phyloP scores from a whole-genome alignment of 176 grass and related monocot genomes.

The Cenchrus americanus region DNA sequence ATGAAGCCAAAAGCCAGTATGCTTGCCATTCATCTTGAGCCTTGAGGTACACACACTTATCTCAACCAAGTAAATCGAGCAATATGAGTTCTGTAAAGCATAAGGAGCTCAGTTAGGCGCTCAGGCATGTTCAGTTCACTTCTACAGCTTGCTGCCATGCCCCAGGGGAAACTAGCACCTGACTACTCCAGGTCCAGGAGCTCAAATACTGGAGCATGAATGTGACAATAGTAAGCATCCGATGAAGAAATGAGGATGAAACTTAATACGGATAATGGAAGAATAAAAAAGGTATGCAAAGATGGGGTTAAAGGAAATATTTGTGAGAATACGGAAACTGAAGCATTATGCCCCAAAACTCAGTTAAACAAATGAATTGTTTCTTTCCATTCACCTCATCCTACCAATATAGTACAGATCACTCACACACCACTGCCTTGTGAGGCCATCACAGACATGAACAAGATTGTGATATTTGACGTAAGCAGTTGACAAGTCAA shows the following conservation, averaged over 20 bases:
- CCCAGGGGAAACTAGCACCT: background rate
- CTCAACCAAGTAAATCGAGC: conserved; percentile 55
- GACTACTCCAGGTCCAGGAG: background rate
- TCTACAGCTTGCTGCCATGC: background rate
- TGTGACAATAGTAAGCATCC: background rate
- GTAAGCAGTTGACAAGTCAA: background rate
- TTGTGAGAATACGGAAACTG: background rate
- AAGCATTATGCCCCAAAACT: background rate
- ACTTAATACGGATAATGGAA: background rate
- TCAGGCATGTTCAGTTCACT: background rate
- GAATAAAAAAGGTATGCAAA: background rate
- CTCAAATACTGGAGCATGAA: background rate
- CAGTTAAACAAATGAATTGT: background rate
- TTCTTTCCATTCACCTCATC: conserved; percentile 26
- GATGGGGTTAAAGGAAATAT: background rate
- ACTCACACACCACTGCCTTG: background rate
- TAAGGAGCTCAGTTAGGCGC: background rate
- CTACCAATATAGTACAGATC: background rate
- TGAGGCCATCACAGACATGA: background rate
- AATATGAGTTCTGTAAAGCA: background rate
- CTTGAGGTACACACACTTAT: conserved; percentile 51
- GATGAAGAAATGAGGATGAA: background rate
- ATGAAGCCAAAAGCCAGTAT: too few species aligned
- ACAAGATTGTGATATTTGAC: background rate
- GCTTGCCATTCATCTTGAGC: conserved; percentile 33